These are phyloP conservation scores for Ballota nigra DNA, from an alignment of 257 asterid species.

Conservation along the genomic window DNA sequence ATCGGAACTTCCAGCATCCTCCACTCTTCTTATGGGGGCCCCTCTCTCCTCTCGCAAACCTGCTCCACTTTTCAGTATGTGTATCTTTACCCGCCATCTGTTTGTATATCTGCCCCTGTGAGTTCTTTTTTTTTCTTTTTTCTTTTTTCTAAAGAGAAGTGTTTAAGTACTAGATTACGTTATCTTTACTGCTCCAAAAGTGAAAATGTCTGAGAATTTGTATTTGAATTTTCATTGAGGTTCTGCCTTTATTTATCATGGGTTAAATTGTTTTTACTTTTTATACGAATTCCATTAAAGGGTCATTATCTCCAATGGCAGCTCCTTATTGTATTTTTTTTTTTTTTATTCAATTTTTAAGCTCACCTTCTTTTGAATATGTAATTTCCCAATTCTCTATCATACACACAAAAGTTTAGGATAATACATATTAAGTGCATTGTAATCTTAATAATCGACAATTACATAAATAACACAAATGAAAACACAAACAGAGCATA, in stretches of 20 bases:
- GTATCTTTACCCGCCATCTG: conserved; percentile 24
- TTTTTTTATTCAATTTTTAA: not conserved
- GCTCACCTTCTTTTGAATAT: not conserved
- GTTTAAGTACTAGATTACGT: not conserved
- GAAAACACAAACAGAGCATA: not conserved
- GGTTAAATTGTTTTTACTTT: not conserved
- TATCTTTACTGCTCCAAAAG: not conserved
- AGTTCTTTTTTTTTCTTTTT: not conserved
- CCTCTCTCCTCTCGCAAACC: conserved; percentile 30
- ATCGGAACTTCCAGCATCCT: conserved; percentile 33
- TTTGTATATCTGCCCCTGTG: conserved; percentile 27
- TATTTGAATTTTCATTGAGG: conserved; percentile 11
- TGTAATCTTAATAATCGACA: not conserved
- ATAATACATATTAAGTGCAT: not conserved
- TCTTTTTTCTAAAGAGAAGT: not conserved
- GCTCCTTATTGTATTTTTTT: not conserved
- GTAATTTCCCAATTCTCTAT: not conserved
- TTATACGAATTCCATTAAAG: not conserved
- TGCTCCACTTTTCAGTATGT: conserved; percentile 35
- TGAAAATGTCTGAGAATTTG: not conserved
- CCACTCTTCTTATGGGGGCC: conserved; percentile 40
- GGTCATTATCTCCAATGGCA: not conserved
- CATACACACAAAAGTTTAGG: not conserved
- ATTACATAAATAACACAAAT: not conserved
- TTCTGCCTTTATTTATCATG: not conserved